phyloP scores from a whole-genome alignment of 2,329 filamentous ascomycete species.

The Curvularia lunata region DNA sequence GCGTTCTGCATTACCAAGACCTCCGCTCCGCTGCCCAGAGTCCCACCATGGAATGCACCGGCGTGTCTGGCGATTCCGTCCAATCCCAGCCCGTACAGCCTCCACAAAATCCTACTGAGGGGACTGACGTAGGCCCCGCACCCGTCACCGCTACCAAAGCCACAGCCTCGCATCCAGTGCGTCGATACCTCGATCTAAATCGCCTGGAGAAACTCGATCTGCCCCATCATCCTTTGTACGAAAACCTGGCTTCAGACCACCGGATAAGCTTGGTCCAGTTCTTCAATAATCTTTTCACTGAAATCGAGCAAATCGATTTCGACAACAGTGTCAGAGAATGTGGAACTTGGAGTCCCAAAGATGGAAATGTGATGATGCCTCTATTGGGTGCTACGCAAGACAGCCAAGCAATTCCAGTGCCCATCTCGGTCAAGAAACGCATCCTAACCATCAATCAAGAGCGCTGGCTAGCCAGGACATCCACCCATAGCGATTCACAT shows the following conservation, averaged over 20 bases:
- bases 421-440: constrained; percentile 27
- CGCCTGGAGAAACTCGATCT: constrained; percentile 24
- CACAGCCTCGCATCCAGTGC: neutral
- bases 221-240: constrained; percentile 28
- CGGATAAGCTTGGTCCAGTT: constrained; percentile 23
- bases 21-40: constrained; percentile 23
- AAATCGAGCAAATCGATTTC: constrained; percentile 26
- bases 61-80: constrained; percentile 1
- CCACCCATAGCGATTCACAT: constrained; percentile 57
- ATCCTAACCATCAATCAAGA: constrained; percentile 49
- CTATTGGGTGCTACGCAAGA: neutral
- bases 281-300: constrained; percentile 25
- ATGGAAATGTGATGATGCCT: constrained; percentile 21
- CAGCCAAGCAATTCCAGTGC: constrained; percentile 4
- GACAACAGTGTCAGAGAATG: constrained; percentile 22
- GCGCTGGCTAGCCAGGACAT: constrained; percentile 67
- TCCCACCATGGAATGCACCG: constrained; percentile 12
- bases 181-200: constrained; percentile 16
- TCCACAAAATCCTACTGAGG: neutral
- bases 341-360: constrained; percentile 22
- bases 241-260: constrained; percentile 2
- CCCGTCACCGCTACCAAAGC: neutral
- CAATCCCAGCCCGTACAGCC: constrained; percentile 10
- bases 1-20: constrained; percentile 16
- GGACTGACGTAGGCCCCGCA: neutral